Conservation (phyloP, 306 rosid genomes). For the Malus asiatica region DNA sequence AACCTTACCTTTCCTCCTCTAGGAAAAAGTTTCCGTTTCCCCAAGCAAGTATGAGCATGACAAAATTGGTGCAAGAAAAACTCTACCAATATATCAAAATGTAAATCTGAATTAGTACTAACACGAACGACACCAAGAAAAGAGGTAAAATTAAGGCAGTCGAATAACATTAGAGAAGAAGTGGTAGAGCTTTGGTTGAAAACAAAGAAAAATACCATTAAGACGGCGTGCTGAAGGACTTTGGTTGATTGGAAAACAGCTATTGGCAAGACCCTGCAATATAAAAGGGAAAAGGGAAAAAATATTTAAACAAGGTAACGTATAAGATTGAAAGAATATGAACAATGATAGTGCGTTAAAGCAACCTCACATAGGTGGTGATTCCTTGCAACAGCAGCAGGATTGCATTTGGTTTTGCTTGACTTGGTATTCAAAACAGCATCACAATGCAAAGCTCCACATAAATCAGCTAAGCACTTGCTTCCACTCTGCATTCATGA, state of each 20-base stretch:
- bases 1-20: conserved; percentile 79
- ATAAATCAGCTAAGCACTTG: conserved; percentile 91
- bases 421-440: conserved; percentile 44
- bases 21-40: conserved; percentile 68
- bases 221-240: conserved; percentile 77
- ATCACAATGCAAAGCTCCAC: conserved; percentile 94
- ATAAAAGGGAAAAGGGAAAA: conserved; percentile 7
- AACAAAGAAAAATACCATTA: conserved; percentile 45
- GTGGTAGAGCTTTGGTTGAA: conserved; percentile 8
- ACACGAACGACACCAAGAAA: not conserved
- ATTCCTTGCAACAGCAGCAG: conserved; percentile 71
- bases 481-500: conserved; percentile 52
- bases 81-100: conserved; percentile 39
- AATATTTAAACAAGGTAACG: not conserved
- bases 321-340: not conserved
- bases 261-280: conserved; percentile 67
- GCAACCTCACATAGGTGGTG: conserved; percentile 93
- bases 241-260: conserved; percentile 62
- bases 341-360: conserved; percentile 9
- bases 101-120: not conserved
- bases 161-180: not conserved
- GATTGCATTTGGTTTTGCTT: conserved; percentile 72
- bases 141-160: not conserved
- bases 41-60: conserved; percentile 81
- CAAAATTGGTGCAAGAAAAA: conserved; percentile 91